A percentile compares a stretch with the other conserved stretches of the same genome.
Evolutionary conservation across 768 basidiomycete genomes (phyloP).

Genomic region (Kwoniella dejecticola): DNA sequence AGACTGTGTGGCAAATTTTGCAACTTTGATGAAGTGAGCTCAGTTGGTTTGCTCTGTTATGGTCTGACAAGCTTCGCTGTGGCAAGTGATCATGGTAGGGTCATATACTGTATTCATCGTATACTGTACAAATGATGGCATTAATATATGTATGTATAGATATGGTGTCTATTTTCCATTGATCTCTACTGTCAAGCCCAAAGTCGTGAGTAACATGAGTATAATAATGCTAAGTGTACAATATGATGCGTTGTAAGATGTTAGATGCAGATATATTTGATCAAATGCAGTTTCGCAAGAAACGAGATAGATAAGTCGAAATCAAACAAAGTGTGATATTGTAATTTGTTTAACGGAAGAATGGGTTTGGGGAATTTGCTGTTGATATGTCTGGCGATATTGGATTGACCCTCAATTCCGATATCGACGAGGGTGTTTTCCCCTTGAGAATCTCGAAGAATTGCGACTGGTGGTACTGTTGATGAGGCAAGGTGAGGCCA

Average conservation of each 20-base stretch:
- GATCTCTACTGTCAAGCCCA: not conserved
- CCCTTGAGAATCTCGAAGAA: constrained; percentile 17
- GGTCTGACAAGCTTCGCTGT: too few species aligned
- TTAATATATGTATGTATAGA: not conserved
- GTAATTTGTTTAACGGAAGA: constrained; percentile 17
- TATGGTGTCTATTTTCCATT: too few species aligned
- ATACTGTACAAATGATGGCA: not conserved
- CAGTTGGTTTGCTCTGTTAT: too few species aligned
- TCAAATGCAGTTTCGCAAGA: too few species aligned
- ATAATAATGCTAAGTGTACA: constrained; percentile 1
- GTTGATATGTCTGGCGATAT: constrained; percentile 17
- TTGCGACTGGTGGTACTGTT: constrained; percentile 9
- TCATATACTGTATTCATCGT: not conserved
- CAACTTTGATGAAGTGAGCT: too few species aligned
- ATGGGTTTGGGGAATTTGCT: constrained; percentile 9
- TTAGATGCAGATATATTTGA: constrained; percentile 4
- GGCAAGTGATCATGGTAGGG: not conserved
- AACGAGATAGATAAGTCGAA: too few species aligned
- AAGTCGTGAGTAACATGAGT: not conserved
- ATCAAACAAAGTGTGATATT: not conserved
- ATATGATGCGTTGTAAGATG: not conserved
- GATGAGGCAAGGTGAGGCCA: constrained; percentile 5
- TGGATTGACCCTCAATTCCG: constrained; percentile 22
- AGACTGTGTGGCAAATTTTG: too few species aligned
- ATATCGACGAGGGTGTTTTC: constrained; percentile 12